These are phyloP conservation scores for Fusarium longipes DNA, from an alignment of 2,329 filamentous ascomycete genomes.

Conservation along the genomic window DNA sequence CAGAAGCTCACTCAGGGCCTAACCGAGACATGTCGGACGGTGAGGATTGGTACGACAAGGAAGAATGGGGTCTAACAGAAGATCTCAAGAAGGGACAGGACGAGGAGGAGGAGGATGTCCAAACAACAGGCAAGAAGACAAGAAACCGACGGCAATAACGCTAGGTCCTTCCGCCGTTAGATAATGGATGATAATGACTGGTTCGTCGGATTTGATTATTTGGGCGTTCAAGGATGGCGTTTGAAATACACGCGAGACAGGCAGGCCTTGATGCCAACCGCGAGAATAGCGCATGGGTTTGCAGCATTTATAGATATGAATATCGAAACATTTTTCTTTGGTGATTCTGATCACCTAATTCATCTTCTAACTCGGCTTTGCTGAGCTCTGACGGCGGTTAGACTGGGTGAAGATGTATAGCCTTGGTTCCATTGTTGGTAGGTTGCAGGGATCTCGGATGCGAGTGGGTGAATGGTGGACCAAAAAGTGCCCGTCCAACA, in stretches of 20 bases:
- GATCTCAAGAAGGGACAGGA: constrained; percentile 85
- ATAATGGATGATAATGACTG: constrained; percentile 43
- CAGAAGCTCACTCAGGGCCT: constrained; percentile 75
- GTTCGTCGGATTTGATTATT: constrained; percentile 35
- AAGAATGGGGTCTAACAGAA: constrained; percentile 80
- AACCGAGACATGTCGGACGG: constrained; percentile 85
- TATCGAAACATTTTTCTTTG: constrained; percentile 16
- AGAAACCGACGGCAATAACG: constrained; percentile 60
- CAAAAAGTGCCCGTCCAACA: neutral
- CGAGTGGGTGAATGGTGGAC: constrained; percentile 10
- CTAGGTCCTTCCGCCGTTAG: constrained; percentile 2
- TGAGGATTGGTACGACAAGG: constrained; percentile 89
- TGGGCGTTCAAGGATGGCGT: constrained; percentile 36
- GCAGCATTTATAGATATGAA: constrained; percentile 23
- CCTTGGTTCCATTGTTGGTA: constrained; percentile 2
- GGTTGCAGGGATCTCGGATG: constrained; percentile 27
- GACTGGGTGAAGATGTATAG: constrained; percentile 1
- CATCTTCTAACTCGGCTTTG: neutral
- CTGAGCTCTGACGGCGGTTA: neutral
- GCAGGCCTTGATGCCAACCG: constrained; percentile 34
- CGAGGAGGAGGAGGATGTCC: constrained; percentile 80
- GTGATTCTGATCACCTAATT: neutral
- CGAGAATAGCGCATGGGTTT: constrained; percentile 30
- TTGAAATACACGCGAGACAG: constrained; percentile 31
- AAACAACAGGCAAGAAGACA: constrained; percentile 70